Evolutionary conservation across 495 filamentous ascomycete genomes (phyloP), one percentile per base, ranked within the genome.

Genomic region (Elaphomyces granulatus): DNA sequence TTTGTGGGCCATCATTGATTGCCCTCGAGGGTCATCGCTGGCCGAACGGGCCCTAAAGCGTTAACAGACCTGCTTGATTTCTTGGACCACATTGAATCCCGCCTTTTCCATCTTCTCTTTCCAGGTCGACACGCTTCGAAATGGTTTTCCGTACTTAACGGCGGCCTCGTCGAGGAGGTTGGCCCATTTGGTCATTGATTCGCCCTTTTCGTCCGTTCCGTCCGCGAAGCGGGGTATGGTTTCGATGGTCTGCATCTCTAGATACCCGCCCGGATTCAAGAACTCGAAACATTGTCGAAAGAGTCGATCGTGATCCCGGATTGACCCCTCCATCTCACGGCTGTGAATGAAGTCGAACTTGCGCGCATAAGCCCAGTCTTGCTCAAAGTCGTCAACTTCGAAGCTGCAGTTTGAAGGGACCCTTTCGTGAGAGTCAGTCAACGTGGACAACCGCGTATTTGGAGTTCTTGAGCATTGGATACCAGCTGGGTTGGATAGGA

Each of bases 381-480:
- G 54, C 52, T 80, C 74, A 30, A 72, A 69, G 49, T 81, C 72
- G 49, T 77, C 74, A 23, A 81, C 56, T 52, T 71, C 65, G 45
- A 81, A 81, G 23, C 60, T 68, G 45, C 77, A 72, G 45, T 80
- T 80, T 14, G 75, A 72, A 3, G 75, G 74, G 34, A 75, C 58
- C 65, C 63, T 66, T 36, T 34, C 15, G n/a, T n/a, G n/a, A n/a
- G n/a, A n/a, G 8, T 32, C 8, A 40, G 15, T 49, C 21, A 14
- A 46, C 37, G 36, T 28, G 34, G 32, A 43, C 15, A 20, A 30
- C 37, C 18, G 40, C 21, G 36, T 34, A 14, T n/a, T n/a, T n/a
- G n/a, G n/a, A n/a, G n/a, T n/a, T n/a, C n/a, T n/a, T n/a, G n/a
- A n/a, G n/a, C n/a, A n/a, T n/a, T n/a, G n/a, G n/a, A n/a, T n/a